A percentile compares a stretch with the other conserved stretches of the same genome.
These are phyloP conservation scores for Henningerozyma blattae DNA, from an alignment of 805 yeast species.

Conservation along the genomic window DNA sequence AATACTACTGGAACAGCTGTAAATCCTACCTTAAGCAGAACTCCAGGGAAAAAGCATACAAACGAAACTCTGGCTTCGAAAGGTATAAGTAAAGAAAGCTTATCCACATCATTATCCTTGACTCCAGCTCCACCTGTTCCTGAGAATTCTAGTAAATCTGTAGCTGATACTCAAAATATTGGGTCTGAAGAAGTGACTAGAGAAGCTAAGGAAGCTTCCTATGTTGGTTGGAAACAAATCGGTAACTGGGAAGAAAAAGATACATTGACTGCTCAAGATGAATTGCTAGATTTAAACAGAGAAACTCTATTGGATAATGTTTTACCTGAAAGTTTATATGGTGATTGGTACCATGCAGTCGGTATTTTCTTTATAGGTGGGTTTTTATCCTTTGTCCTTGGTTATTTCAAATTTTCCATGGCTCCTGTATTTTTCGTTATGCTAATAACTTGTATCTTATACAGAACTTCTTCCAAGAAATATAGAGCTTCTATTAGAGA, in stretches of 20 bases:
- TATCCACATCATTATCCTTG: too few species aligned
- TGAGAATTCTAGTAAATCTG: conserved; percentile 13
- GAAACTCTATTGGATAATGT: conserved; percentile 67
- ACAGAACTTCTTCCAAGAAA: conserved; percentile 73
- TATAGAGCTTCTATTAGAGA: conserved; percentile 68
- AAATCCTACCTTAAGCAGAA: too few species aligned
- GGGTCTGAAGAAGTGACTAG: conserved; percentile 9
- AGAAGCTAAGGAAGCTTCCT: conserved; percentile 37
- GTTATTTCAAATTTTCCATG: conserved; percentile 62
- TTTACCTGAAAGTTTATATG: conserved; percentile 65
- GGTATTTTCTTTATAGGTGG: conserved; percentile 59
- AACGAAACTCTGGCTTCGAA: too few species aligned
- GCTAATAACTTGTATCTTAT: conserved; percentile 49
- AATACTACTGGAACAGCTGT: too few species aligned
- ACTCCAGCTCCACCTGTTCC: too few species aligned
- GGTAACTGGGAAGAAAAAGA: conserved; percentile 76
- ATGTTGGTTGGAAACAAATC: conserved; percentile 89
- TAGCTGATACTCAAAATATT: conserved; percentile 11
- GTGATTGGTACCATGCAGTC: conserved; percentile 95
- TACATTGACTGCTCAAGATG: conserved; percentile 52
- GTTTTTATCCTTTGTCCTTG: conserved; percentile 64
- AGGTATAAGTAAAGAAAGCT: too few species aligned
- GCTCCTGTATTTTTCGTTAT: conserved; percentile 74
- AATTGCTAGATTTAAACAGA: conserved; percentile 54
- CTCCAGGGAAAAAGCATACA: too few species aligned